phyloP scores from a whole-genome alignment of 2,329 filamentous ascomycete species.

The Rhinocladiella mackenziei region DNA sequence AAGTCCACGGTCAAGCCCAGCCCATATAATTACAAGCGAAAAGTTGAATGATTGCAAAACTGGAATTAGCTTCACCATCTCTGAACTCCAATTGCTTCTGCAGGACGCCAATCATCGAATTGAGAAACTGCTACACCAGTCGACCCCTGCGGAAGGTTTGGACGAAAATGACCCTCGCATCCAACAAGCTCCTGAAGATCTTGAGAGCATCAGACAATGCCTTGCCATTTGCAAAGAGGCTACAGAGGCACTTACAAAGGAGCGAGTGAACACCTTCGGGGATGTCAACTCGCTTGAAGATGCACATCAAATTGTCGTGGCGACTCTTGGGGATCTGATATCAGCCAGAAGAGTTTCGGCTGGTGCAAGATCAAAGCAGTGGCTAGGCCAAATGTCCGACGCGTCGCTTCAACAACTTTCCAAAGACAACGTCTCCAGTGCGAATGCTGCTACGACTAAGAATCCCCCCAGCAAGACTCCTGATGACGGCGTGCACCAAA shows the following conservation, averaged over 20 bases:
- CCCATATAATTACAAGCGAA: constrained; percentile 12
- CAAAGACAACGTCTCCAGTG: not conserved
- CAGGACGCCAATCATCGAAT: constrained; percentile 28
- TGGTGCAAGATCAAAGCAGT: constrained; percentile 37
- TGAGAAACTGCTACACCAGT: not conserved
- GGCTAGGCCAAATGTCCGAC: constrained; percentile 36
- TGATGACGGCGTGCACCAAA: not conserved
- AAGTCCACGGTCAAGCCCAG: not conserved
- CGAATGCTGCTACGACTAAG: not conserved
- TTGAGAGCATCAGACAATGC: constrained; percentile 32
- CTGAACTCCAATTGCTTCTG: constrained; percentile 28
- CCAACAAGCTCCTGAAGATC: constrained; percentile 30
- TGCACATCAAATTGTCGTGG: constrained; percentile 33
- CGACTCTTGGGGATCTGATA: constrained; percentile 35
- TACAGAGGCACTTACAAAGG: constrained; percentile 29
- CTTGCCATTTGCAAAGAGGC: constrained; percentile 32
- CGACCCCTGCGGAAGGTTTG: not conserved
- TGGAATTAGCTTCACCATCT: constrained; percentile 27
- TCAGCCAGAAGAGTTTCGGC: constrained; percentile 33
- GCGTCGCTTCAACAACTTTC: constrained; percentile 33
- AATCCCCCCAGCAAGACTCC: not conserved
- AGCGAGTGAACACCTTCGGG: constrained; percentile 32
- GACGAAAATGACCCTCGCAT: not conserved
- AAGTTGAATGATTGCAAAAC: constrained; percentile 25
- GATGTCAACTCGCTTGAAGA: constrained; percentile 32